phyloP scores from a whole-genome alignment of 306 rosid species.

The Vachellia collinsii region DNA sequence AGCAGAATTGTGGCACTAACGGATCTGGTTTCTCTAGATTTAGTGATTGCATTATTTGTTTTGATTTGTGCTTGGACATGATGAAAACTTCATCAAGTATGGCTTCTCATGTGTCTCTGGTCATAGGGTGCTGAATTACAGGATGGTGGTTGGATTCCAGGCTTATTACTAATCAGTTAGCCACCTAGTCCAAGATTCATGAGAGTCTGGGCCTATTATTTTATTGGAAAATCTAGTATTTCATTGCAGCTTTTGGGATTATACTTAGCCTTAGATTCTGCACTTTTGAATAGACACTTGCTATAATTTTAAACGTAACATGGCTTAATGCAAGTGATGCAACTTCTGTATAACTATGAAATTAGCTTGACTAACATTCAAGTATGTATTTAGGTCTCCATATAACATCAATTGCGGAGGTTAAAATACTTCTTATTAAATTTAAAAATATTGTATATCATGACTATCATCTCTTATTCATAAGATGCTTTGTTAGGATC shows the following conservation, averaged over 20 bases:
- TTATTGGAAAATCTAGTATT: conserved; percentile 15
- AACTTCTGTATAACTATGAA: neutral
- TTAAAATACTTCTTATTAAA: conserved; percentile 4
- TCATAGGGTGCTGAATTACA: neutral
- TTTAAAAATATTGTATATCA: neutral
- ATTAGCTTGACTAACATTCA: conserved; percentile 1
- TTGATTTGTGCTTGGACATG: conserved; percentile 20
- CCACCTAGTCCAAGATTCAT: conserved; percentile 10
- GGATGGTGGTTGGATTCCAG: conserved; percentile 23
- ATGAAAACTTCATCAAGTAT: conserved; percentile 20
- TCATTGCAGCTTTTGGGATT: conserved; percentile 1
- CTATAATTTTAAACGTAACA: neutral
- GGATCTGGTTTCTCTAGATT: conserved; percentile 11
- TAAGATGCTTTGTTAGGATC: conserved; percentile 8
- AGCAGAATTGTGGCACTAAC: neutral
- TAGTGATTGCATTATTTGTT: conserved; percentile 19
- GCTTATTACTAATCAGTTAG: conserved; percentile 20
- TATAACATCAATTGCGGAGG: neutral
- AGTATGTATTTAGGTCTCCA: neutral
- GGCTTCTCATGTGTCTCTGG: neutral
- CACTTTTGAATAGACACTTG: neutral
- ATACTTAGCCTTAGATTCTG: conserved; percentile 4
- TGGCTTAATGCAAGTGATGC: conserved; percentile 23
- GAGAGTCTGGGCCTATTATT: conserved; percentile 22
- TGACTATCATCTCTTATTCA: conserved; percentile 6